Percentiles rank a stretch among this genome's conserved stretches.
Conservation (phyloP, 192 early-diverging fungal genomes). For the Coemansia sp. region DNA sequence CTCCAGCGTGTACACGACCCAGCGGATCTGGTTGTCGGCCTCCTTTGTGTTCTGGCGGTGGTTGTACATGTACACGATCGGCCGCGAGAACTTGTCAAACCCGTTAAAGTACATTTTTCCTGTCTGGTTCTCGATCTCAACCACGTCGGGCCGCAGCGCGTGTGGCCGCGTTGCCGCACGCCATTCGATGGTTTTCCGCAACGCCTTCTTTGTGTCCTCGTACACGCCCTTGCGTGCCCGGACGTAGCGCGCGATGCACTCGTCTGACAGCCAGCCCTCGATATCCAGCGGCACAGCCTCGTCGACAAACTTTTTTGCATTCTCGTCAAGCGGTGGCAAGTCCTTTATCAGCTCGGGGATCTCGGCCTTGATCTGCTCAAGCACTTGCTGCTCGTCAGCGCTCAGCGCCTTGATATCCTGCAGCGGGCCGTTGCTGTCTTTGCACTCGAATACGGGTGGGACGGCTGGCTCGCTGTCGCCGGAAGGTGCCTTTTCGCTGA, state of each 20-base stretch:
- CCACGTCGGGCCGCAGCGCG: conserved; percentile 64
- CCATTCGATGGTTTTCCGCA: conserved; percentile 80
- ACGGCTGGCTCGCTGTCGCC: conserved; percentile 4
- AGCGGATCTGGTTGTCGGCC: conserved; percentile 69
- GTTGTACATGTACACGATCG: conserved; percentile 75
- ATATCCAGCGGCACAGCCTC: conserved; percentile 39
- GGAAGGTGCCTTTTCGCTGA: conserved; percentile 17
- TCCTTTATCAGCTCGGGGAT: conserved; percentile 46
- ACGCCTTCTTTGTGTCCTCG: conserved; percentile 59
- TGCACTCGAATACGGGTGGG: conserved; percentile 25
- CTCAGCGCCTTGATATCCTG: conserved; percentile 40
- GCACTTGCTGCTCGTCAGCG: conserved; percentile 30
- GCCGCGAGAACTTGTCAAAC: conserved; percentile 73
- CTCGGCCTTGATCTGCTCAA: conserved; percentile 37
- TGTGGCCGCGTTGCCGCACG: conserved; percentile 69
- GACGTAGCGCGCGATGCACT: conserved; percentile 69
- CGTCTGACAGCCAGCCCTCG: conserved; percentile 52
- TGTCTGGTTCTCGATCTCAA: conserved; percentile 72
- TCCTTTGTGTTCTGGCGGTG: conserved; percentile 79
- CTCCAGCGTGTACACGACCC: conserved; percentile 83
- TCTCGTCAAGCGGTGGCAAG: conserved; percentile 32
- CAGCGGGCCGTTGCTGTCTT: conserved; percentile 9
- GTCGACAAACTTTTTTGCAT: conserved; percentile 29
- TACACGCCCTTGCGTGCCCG: conserved; percentile 72
- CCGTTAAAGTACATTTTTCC: conserved; percentile 88